Percentiles rank a stretch among this genome's conserved stretches.
phyloP scores from a whole-genome alignment of 345 rosid species.

The Eucalyptus cloeziana region DNA sequence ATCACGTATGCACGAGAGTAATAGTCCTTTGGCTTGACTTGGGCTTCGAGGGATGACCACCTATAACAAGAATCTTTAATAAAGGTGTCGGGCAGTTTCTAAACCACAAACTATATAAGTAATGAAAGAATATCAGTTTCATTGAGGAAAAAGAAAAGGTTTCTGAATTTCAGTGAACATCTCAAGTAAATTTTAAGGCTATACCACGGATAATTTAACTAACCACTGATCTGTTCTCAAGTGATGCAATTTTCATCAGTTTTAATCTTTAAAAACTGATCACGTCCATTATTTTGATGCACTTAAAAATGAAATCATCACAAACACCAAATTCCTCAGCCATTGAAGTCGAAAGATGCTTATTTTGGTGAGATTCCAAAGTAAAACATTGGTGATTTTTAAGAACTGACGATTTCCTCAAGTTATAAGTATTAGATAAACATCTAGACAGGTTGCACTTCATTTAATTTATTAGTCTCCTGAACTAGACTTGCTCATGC shows the following conservation, averaged over 20 bases:
- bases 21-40: slow-evolving; percentile 71
- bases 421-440: not conserved
- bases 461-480: not conserved
- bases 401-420: not conserved
- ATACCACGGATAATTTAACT: not conserved
- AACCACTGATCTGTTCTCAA: not conserved
- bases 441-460: not conserved
- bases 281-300: not conserved
- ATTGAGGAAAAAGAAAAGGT: not conserved
- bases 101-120: not conserved
- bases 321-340: not conserved
- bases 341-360: not conserved
- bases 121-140: not conserved
- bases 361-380: not conserved
- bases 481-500: not conserved
- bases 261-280: not conserved
- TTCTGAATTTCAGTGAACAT: not conserved
- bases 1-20: slow-evolving; percentile 73
- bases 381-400: not conserved
- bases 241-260: not conserved
- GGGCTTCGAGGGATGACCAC: slow-evolving; percentile 95
- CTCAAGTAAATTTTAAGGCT: not conserved
- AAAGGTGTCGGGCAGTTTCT: not conserved
- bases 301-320: not conserved
- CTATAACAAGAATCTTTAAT: slow-evolving; percentile 2